These are phyloP conservation scores for Plasmodium ovale DNA, from an alignment of 169 alveolate species.

Conservation along the genomic window DNA sequence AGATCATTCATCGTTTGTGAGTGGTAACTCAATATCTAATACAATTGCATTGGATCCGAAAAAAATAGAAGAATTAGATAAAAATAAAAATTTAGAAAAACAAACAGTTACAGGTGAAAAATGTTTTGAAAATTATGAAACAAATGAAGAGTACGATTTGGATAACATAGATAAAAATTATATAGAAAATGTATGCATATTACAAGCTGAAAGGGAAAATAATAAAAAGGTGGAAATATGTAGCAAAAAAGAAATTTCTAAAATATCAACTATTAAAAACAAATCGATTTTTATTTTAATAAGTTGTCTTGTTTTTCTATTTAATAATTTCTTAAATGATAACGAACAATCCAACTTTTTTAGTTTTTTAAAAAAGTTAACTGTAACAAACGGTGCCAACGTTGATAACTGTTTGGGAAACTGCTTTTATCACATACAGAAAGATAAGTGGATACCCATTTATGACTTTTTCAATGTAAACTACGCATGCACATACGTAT, in stretches of 20 bases:
- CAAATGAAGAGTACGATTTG: conserved; percentile 48
- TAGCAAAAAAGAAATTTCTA: conserved; percentile 57
- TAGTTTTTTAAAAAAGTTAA: conserved; percentile 39
- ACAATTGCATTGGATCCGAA: background rate
- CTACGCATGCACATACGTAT: background rate
- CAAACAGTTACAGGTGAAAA: conserved; percentile 8
- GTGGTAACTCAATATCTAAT: background rate
- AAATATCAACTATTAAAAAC: conserved; percentile 35
- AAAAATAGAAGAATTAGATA: background rate
- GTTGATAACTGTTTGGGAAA: conserved; percentile 18
- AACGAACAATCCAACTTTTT: conserved; percentile 39
- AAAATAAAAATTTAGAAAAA: background rate
- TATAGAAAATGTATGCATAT: conserved; percentile 65
- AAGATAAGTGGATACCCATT: conserved; percentile 41
- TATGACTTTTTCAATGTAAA: conserved; percentile 37
- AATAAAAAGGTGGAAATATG: conserved; percentile 30
- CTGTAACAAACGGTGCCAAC: conserved; percentile 1
- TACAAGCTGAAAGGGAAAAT: conserved; percentile 67
- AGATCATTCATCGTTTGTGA: background rate
- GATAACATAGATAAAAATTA: conserved; percentile 62
- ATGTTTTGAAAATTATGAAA: background rate
- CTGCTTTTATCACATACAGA: conserved; percentile 41
- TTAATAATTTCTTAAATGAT: conserved; percentile 63
- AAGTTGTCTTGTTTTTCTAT: conserved; percentile 41
- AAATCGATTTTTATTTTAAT: conserved; percentile 41